Conservation (phyloP, 1,284 basidiomycete genomes). For the Apiotrichum brassicae region DNA sequence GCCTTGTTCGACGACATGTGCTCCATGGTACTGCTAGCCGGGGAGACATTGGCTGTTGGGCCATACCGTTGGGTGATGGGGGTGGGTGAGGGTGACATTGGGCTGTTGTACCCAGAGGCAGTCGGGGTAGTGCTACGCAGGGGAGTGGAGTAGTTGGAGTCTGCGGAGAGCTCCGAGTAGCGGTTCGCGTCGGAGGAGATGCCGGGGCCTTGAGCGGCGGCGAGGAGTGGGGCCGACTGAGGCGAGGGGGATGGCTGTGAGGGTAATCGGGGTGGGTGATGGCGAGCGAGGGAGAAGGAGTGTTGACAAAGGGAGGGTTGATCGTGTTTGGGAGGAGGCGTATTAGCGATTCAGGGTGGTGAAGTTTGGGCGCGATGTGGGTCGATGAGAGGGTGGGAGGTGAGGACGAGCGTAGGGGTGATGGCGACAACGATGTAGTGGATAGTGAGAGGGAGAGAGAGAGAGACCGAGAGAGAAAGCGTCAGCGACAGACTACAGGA, state of each 20-base stretch:
- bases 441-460: neutral
- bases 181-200: slow-evolving; percentile 20
- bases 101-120: neutral
- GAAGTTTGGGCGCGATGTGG: too few relatives aligned
- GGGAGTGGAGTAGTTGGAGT: slow-evolving; percentile 3
- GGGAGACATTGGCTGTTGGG: neutral
- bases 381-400: neutral
- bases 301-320: neutral
- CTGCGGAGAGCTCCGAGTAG: slow-evolving; percentile 31
- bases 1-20: neutral
- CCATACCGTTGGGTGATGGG: too few relatives aligned
- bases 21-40: neutral
- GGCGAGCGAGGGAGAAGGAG: too few relatives aligned
- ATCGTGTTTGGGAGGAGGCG: too few relatives aligned
- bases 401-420: neutral
- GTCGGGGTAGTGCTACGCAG: neutral
- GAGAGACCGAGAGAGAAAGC: neutral
- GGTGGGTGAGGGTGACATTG: neutral
- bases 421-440: neutral
- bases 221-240: slow-evolving; percentile 19
- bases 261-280: too few relatives aligned
- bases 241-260: neutral
- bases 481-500: neutral
- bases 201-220: slow-evolving; percentile 21
- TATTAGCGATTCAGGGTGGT: too few relatives aligned